Evolutionary conservation across 768 basidiomycete species (phyloP).

Genomic region (Leucogyrophana mollusca): DNA sequence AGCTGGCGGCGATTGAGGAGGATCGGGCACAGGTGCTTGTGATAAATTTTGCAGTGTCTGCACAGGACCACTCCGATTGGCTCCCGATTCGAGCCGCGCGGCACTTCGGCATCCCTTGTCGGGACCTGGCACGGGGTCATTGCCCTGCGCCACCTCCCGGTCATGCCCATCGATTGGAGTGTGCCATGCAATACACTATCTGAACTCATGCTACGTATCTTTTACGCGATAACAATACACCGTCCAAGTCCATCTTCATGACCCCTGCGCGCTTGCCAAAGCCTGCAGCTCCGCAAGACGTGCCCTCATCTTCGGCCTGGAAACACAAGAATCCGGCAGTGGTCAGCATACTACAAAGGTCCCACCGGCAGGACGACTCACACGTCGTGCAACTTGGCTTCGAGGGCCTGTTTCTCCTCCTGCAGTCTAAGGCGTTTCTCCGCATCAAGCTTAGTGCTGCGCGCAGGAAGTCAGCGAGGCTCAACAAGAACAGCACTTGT

Average conservation of each 20-base stretch:
- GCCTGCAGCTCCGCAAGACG: conserved; percentile 66
- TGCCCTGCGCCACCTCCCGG: no score
- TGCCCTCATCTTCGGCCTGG: conserved; percentile 78
- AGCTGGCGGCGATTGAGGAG: conserved; percentile 13
- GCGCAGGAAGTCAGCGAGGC: background rate
- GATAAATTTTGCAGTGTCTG: conserved; percentile 13
- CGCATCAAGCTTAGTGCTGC: conserved; percentile 84
- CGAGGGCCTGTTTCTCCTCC: conserved; percentile 90
- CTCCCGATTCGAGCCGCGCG: conserved; percentile 11
- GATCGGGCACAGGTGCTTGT: conserved; percentile 1
- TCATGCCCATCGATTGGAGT: no score
- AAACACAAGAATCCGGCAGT: no score
- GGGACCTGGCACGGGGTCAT: no score
- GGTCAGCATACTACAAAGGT: conserved; percentile 1
- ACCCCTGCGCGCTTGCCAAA: conserved; percentile 30
- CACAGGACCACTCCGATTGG: conserved; percentile 26
- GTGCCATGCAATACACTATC: no score
- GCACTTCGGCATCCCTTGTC: conserved; percentile 6
- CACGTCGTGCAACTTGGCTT: conserved; percentile 85
- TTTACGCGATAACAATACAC: no score
- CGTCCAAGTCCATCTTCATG: no score
- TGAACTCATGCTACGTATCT: no score
- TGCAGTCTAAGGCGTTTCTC: conserved; percentile 88
- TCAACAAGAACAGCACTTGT: background rate
- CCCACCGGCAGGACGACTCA: conserved; percentile 37